Conservation (phyloP, 2,329 filamentous ascomycete species). For the Colletotrichum shisoi region DNA sequence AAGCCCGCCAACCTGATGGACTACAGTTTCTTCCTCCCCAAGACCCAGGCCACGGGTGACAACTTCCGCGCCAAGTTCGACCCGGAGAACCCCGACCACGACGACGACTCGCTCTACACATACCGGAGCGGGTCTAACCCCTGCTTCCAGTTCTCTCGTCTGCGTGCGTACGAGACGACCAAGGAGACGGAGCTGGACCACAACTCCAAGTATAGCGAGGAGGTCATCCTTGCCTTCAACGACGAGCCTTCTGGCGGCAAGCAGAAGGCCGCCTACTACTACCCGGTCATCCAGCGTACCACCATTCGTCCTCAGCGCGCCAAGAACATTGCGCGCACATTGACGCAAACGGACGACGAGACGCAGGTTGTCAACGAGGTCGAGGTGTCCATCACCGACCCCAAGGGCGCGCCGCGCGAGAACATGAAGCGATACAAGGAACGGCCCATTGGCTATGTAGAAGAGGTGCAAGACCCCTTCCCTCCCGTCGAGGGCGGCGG, state of each 20-base stretch:
- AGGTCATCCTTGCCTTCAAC: constrained; percentile 67
- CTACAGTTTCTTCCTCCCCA: constrained; percentile 72
- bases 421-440: constrained; percentile 62
- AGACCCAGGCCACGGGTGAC: constrained; percentile 56
- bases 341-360: constrained; percentile 56
- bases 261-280: constrained; percentile 71
- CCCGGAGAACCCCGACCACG: constrained; percentile 62
- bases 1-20: constrained; percentile 67
- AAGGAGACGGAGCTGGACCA: constrained; percentile 65
- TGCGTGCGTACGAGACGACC: constrained; percentile 71
- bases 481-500: constrained; percentile 18
- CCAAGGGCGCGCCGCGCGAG: constrained; percentile 61
- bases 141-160: constrained; percentile 67
- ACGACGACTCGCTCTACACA: constrained; percentile 64
- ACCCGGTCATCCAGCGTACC: constrained; percentile 71
- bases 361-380: constrained; percentile 64
- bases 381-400: constrained; percentile 63
- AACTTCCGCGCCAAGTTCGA: constrained; percentile 70
- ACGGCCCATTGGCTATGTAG: constrained; percentile 60
- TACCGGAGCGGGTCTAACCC: constrained; percentile 55
- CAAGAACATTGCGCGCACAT: constrained; percentile 67
- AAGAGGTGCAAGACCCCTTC: constrained; percentile 48
- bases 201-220: constrained; percentile 68
- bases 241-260: constrained; percentile 55
- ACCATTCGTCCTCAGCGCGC: constrained; percentile 69